These are phyloP conservation scores for Lasiosphaeria miniovina DNA, from an alignment of 495 filamentous ascomycete species.

Conservation along the genomic window DNA sequence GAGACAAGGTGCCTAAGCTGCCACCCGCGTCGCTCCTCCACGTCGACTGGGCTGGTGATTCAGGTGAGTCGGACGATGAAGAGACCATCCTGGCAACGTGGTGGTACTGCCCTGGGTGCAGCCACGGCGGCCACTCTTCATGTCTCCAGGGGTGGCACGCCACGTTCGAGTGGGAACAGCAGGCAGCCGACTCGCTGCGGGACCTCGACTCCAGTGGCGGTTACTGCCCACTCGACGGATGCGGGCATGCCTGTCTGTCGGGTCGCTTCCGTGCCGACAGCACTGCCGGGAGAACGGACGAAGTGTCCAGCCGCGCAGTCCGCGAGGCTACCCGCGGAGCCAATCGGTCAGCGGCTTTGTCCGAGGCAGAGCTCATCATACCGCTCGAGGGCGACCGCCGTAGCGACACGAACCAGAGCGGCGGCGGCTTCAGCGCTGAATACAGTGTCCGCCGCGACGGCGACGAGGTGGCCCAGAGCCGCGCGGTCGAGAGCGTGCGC, in stretches of 20 bases:
- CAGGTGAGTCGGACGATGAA: conserved; percentile 1
- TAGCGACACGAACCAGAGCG: conserved; percentile 8
- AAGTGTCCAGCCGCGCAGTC: conserved; percentile 37
- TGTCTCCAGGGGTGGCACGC: conserved; percentile 67
- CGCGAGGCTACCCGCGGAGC: conserved; percentile 38
- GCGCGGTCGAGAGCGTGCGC: conserved; percentile 51
- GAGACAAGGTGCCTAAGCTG: conserved; percentile 28
- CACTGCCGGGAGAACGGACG: conserved; percentile 36
- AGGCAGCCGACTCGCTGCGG: conserved; percentile 12
- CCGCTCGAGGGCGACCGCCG: conserved; percentile 9
- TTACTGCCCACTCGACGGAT: conserved; percentile 71
- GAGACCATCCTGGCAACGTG: conserved; percentile 45
- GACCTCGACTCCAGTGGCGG: conserved; percentile 55
- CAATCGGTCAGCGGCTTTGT: conserved; percentile 7
- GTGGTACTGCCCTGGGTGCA: conserved; percentile 72
- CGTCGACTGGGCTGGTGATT: background rate
- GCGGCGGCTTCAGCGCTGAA: conserved; percentile 10
- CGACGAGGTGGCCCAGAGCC: conserved; percentile 48
- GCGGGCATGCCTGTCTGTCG: conserved; percentile 69
- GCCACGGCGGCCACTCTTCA: conserved; percentile 68
- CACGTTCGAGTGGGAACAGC: conserved; percentile 19
- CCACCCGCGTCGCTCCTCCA: conserved; percentile 11
- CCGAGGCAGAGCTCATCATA: background rate
- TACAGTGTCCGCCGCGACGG: conserved; percentile 28
- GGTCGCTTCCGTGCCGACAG: conserved; percentile 55